Conservation (phyloP, 441 rosid species). For the Arabidopsis hybrid region DNA sequence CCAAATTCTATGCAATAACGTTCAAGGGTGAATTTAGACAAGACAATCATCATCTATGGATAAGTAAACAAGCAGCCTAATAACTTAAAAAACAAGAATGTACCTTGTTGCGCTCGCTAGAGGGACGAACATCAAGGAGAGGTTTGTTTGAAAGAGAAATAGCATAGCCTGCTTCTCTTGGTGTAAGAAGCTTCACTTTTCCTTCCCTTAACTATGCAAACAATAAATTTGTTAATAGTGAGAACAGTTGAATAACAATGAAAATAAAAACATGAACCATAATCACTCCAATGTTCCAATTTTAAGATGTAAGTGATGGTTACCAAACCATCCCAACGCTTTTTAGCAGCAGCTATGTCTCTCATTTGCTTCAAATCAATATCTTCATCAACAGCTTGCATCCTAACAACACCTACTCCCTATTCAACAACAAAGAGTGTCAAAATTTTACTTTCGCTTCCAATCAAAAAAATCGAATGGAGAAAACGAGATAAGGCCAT, state of each 20-base stretch:
- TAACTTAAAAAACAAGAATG: constrained; percentile 1
- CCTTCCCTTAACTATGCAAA: constrained; percentile 73
- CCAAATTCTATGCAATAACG: background rate
- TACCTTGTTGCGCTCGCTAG: constrained; percentile 76
- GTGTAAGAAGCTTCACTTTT: constrained; percentile 81
- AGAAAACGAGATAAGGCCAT: constrained; percentile 17
- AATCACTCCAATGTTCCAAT: background rate
- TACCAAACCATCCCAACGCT: constrained; percentile 93
- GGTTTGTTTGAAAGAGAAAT: constrained; percentile 84
- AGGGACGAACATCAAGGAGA: constrained; percentile 86
- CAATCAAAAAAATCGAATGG: too few relatives aligned
- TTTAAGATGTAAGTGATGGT: background rate
- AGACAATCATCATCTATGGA: background rate
- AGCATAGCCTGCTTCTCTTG: constrained; percentile 96
- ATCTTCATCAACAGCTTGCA: constrained; percentile 78
- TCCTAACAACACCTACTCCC: constrained; percentile 52
- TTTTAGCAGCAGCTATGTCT: constrained; percentile 92
- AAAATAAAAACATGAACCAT: background rate
- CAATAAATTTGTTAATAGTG: background rate
- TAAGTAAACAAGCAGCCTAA: constrained; percentile 16
- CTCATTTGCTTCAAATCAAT: constrained; percentile 86
- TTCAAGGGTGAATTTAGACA: constrained; percentile 5
- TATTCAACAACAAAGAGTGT: constrained; percentile 12
- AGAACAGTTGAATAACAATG: background rate
- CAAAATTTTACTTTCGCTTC: too few relatives aligned